Percentiles rank a stretch among this genome's conserved stretches.
phyloP scores from a whole-genome alignment of 2,329 filamentous ascomycete species.

The Fusarium ambrosium region DNA sequence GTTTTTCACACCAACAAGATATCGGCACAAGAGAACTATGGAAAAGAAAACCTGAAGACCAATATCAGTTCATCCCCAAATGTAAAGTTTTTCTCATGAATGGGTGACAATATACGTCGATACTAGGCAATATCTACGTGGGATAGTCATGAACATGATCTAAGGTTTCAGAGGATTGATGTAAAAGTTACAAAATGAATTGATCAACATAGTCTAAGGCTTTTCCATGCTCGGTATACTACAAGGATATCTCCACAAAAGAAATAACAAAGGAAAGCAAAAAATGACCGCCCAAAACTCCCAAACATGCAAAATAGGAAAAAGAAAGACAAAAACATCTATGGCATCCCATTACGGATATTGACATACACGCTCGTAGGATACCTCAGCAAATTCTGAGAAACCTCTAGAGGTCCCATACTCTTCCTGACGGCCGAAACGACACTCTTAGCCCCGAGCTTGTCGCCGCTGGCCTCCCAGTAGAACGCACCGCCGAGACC shows the following conservation, averaged over 20 bases:
- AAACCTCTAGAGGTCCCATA: conserved; percentile 63
- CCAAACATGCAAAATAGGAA: conserved; percentile 17
- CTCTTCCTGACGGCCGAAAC: conserved; percentile 64
- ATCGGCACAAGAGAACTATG: background rate
- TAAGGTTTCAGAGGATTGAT: rapidly evolving
- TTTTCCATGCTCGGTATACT: conserved; percentile 32
- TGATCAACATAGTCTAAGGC: conserved; percentile 12
- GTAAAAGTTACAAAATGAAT: background rate
- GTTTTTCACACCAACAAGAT: background rate
- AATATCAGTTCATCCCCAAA: background rate
- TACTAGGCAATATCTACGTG: background rate
- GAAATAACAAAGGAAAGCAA: conserved; percentile 11
- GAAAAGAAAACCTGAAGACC: background rate
- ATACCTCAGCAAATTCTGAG: conserved; percentile 67
- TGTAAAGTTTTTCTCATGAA: background rate
- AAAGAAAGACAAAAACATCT: conserved; percentile 9
- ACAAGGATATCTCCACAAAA: conserved; percentile 10
- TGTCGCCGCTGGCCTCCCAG: conserved; percentile 85
- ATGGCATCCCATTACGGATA: conserved; percentile 58
- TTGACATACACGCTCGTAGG: conserved; percentile 72
- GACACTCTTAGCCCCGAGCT: conserved; percentile 65
- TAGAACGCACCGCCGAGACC: conserved; percentile 83
- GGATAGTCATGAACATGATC: background rate
- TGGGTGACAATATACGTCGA: background rate
- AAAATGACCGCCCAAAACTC: conserved; percentile 3